These are phyloP conservation scores for Prototheca wickerhamii DNA, from an alignment of 163 green algal species.

Conservation along the genomic window DNA sequence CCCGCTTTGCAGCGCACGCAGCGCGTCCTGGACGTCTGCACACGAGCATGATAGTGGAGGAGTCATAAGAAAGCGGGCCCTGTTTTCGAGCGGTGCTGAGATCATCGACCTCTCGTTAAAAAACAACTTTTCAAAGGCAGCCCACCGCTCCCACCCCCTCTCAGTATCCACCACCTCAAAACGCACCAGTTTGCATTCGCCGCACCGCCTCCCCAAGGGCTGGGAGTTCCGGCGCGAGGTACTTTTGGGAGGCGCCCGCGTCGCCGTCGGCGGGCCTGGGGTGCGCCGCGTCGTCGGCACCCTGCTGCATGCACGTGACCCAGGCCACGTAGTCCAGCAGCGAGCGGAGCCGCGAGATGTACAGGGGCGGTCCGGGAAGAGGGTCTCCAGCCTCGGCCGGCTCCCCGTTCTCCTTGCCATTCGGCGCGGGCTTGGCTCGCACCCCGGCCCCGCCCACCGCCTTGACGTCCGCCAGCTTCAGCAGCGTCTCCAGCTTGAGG, in stretches of 20 bases:
- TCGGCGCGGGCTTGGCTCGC: too few relatives aligned
- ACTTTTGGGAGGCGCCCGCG: slow-evolving; percentile 2
- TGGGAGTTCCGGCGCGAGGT: slow-evolving; percentile 18
- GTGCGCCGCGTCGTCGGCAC: neutral
- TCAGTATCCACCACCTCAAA: neutral
- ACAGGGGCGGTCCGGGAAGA: neutral
- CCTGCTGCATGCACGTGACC: slow-evolving; percentile 20
- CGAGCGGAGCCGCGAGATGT: slow-evolving; percentile 11
- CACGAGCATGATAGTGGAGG: neutral
- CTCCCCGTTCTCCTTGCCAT: neutral
- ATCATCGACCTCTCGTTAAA: too few relatives aligned
- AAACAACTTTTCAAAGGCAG: too few relatives aligned
- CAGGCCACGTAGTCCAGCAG: slow-evolving; percentile 46
- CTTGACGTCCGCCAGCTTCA: slow-evolving; percentile 52
- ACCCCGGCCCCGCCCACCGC: neutral
- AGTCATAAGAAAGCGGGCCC: neutral
- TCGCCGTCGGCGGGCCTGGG: neutral
- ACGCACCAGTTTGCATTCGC: slow-evolving; percentile 26
- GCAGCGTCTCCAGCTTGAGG: slow-evolving; percentile 42
- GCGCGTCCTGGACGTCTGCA: slow-evolving; percentile 22
- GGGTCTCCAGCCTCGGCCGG: neutral
- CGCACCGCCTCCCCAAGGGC: slow-evolving; percentile 19
- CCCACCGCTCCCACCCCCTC: neutral
- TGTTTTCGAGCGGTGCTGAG: neutral
- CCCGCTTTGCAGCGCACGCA: slow-evolving; percentile 16